phyloP scores from a whole-genome alignment of 768 basidiomycete species.

The Termitomyces titanicus region DNA sequence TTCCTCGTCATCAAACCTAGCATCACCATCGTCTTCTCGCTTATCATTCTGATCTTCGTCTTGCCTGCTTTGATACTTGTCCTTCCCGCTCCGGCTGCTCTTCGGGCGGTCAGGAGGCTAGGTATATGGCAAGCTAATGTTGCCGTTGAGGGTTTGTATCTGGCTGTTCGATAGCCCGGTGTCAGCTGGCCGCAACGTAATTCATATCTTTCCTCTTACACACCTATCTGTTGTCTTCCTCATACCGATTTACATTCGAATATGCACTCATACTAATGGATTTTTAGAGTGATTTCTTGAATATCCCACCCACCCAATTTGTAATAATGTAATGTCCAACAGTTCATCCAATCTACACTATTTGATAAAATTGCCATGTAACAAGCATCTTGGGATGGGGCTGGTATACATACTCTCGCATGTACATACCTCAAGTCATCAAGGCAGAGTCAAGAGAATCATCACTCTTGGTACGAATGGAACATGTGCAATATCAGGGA shows the following conservation, averaged over 20 bases:
- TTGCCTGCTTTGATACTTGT: conserved; percentile 57
- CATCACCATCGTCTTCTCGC: conserved; percentile 65
- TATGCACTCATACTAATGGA: not conserved
- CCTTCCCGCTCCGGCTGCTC: conserved; percentile 62
- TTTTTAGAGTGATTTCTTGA: not conserved
- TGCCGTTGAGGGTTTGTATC: conserved; percentile 67
- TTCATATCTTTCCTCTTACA: not conserved
- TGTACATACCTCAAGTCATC: too few species aligned
- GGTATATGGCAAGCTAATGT: conserved; percentile 84
- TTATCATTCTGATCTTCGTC: conserved; percentile 51
- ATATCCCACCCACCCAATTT: not conserved
- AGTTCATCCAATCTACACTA: not conserved
- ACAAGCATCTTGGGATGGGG: too few species aligned
- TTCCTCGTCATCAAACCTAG: conserved; percentile 85
- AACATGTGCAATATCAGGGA: too few species aligned
- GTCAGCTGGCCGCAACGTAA: too few species aligned
- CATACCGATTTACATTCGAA: not conserved
- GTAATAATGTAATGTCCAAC: not conserved
- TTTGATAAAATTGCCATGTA: not conserved
- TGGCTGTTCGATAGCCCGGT: conserved; percentile 34
- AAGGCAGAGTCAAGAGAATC: too few species aligned
- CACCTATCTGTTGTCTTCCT: not conserved
- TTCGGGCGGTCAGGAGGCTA: conserved; percentile 60
- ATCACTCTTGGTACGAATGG: not conserved
- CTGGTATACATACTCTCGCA: too few species aligned